Evolutionary conservation across 164 flowering plant genomes (phyloP).

Genomic region (Vitis amurensis): DNA sequence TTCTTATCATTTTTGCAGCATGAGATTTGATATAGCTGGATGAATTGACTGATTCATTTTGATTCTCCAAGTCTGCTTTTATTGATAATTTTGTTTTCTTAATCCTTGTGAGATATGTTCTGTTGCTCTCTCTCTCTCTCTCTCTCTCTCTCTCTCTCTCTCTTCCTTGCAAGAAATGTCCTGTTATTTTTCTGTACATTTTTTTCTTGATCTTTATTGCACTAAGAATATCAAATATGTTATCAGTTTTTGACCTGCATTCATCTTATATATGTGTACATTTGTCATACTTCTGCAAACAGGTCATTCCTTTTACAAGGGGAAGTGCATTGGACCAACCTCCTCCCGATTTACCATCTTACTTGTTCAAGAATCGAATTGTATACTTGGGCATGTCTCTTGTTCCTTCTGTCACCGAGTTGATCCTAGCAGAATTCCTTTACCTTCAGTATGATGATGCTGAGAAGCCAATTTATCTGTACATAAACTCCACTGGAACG

Average conservation of each 20-base stretch:
- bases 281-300: slow-evolving; percentile 16
- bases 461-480: slow-evolving; percentile 81
- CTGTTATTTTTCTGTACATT: too few relatives aligned
- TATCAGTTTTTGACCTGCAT: background rate
- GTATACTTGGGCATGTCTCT: slow-evolving; percentile 92
- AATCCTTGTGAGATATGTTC: too few relatives aligned
- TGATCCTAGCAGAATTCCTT: slow-evolving; percentile 82
- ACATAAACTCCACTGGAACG: slow-evolving; percentile 93
- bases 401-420: slow-evolving; percentile 85
- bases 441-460: slow-evolving; percentile 82
- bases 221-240: too few relatives aligned
- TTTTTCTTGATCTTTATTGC: too few relatives aligned
- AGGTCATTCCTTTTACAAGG: slow-evolving; percentile 85
- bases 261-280: background rate
- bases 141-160: too few relatives aligned
- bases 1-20: too few relatives aligned
- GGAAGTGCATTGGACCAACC: slow-evolving; percentile 91
- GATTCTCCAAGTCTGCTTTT: too few relatives aligned
- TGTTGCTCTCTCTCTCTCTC: too few relatives aligned
- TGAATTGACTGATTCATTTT: too few relatives aligned
- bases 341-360: slow-evolving; percentile 95
- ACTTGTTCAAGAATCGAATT: slow-evolving; percentile 79
- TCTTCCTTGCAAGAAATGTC: too few relatives aligned
- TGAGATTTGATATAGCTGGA: too few relatives aligned
- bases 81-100: too few relatives aligned